phyloP scores from a whole-genome alignment of 2,329 filamentous ascomycete species.

The Neopestalotiopsis sp. region DNA sequence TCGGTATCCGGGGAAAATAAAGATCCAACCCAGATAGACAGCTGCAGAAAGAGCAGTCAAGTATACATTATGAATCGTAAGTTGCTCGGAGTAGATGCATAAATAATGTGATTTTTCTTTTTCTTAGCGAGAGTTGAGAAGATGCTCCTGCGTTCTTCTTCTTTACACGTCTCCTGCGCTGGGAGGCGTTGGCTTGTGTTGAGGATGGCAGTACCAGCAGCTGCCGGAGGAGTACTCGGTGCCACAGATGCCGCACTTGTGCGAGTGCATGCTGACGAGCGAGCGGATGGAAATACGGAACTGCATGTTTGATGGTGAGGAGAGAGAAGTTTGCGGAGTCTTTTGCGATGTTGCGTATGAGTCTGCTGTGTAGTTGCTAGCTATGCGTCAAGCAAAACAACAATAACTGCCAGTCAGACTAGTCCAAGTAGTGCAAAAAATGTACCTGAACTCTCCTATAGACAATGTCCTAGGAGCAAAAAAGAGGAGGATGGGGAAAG shows the following conservation, averaged over 20 bases:
- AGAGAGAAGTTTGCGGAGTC: neutral
- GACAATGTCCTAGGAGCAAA: neutral
- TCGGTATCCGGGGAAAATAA: neutral
- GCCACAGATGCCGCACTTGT: slow-evolving; percentile 40
- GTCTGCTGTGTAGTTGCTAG: neutral
- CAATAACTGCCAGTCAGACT: neutral
- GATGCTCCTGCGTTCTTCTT: neutral
- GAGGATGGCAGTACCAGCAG: slow-evolving; percentile 43
- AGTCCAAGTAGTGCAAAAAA: slow-evolving; percentile 1
- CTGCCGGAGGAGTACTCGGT: slow-evolving; percentile 40
- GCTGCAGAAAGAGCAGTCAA: neutral
- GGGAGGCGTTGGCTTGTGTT: slow-evolving; percentile 30
- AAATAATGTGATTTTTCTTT: neutral
- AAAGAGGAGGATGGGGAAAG: neutral
- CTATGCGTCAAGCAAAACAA: neutral
- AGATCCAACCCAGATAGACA: neutral
- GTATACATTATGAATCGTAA: slow-evolving; percentile 14
- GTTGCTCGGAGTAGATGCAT: neutral
- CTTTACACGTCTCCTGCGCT: slow-evolving; percentile 1
- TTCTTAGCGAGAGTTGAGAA: neutral
- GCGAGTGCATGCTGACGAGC: slow-evolving; percentile 35
- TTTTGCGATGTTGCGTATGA: neutral
- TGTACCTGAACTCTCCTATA: neutral
- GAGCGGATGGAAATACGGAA: slow-evolving; percentile 5
- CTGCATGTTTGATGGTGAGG: slow-evolving; percentile 7